phyloP scores from a whole-genome alignment of 805 yeast species.

The Candida parachauliodes region DNA sequence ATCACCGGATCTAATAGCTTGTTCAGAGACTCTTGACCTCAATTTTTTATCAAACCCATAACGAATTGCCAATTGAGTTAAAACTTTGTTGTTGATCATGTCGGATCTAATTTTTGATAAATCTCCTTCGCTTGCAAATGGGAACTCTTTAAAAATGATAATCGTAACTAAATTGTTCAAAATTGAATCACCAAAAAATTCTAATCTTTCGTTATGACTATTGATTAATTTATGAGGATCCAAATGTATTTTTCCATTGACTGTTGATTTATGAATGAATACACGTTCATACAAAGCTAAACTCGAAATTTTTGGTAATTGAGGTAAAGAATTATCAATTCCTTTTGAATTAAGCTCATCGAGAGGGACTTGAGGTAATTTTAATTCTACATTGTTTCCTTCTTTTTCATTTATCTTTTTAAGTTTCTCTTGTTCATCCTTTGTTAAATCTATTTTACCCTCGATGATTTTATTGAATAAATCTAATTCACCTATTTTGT shows the following conservation, averaged over 20 bases:
- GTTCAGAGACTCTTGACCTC: slow-evolving; percentile 46
- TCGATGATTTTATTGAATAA: slow-evolving; percentile 54
- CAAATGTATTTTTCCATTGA: slow-evolving; percentile 54
- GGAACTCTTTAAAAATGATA: slow-evolving; percentile 62
- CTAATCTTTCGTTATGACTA: slow-evolving; percentile 81
- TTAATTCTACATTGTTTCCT: slow-evolving; percentile 7
- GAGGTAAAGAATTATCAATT: slow-evolving; percentile 39
- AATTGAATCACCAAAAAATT: slow-evolving; percentile 87
- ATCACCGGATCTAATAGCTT: slow-evolving; percentile 46
- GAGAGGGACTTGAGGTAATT: slow-evolving; percentile 4
- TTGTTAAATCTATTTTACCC: slow-evolving; percentile 28
- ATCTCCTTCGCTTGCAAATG: slow-evolving; percentile 75
- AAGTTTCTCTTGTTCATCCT: slow-evolving; percentile 13
- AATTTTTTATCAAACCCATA: slow-evolving; percentile 65
- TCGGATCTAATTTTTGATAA: slow-evolving; percentile 66
- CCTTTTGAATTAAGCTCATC: slow-evolving; percentile 13
- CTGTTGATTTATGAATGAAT: slow-evolving; percentile 75
- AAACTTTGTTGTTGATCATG: slow-evolving; percentile 67
- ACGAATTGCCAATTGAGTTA: slow-evolving; percentile 63
- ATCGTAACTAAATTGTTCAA: slow-evolving; percentile 69
- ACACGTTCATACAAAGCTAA: slow-evolving; percentile 62
- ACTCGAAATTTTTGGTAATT: slow-evolving; percentile 63
- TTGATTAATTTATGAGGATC: slow-evolving; percentile 54
- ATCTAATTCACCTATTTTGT: slow-evolving; percentile 45
- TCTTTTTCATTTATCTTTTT: background rate